Base-by-base conservation (phyloP, 495 filamentous ascomycete genomes). In the Aspergillus bridgeri region DNA sequence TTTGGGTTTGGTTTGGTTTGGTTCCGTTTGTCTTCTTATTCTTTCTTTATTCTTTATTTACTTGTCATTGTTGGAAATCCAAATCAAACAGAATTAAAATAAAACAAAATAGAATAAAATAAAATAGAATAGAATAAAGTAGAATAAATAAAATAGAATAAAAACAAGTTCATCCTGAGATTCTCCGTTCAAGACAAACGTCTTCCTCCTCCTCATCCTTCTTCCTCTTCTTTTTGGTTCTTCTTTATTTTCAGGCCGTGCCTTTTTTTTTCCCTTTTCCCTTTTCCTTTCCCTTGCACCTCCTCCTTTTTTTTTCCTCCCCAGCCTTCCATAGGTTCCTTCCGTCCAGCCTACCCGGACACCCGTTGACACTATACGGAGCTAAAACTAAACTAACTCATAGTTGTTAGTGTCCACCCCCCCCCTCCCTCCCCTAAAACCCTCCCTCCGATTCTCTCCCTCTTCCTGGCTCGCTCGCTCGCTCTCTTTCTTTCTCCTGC, bases 131-230 rank as follows among this genome's bases (percentile, higher is more conserved):
- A n/a, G n/a, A 21, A 46, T 18, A 46, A 46, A 46, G n/a, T n/a
- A 3, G n/a, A 46, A 18, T 29, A 29, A 29, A 1, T 2, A 47
- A 20, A 13, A 20, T 3, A 47, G n/a, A n/a, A 23, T 13, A 20
- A 19, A 4, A 47, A 47, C 7, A 20, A 47, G 43, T 15, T 21
- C 44, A 7, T 23, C 18, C 21, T 20, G 19, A 46, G 33, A 52
- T 38, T 52, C 13, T 43, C 18, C 19, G 46, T 51, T 19, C 45
- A n/a, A n/a, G n/a, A n/a, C n/a, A n/a, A n/a, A n/a, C n/a, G n/a
- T 56, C 42, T 53, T 53, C 45, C 15, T 46, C 45, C 46, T 42
- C 55, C 54, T n/a, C n/a, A n/a, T n/a, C 48, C 58, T 25, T 19
- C 5, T 18, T 46, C 21, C 2, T 2, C 21, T 21, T 47, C 21